Percentiles rank a stretch among this genome's conserved stretches.
Evolutionary conservation across 176 grass and related monocot genomes (phyloP).

Genomic region (Guadua angustifolia): DNA sequence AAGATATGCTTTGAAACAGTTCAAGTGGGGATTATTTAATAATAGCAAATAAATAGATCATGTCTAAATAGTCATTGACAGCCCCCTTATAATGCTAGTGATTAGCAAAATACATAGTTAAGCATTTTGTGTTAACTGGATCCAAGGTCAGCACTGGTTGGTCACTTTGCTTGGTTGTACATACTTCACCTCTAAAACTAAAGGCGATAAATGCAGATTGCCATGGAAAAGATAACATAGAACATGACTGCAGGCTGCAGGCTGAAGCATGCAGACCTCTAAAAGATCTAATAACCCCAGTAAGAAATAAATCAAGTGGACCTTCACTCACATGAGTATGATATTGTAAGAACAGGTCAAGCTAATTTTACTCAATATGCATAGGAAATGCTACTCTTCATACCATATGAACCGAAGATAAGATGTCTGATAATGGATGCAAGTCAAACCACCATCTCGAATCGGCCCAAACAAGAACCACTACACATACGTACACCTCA

Average conservation of each 20-base stretch:
- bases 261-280: not conserved
- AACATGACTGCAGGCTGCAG: not conserved
- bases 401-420: slow-evolving; percentile 14
- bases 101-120: not conserved
- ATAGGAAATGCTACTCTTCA: not conserved
- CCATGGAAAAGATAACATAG: not conserved
- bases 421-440: slow-evolving; percentile 12
- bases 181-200: not conserved
- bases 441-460: slow-evolving; percentile 64
- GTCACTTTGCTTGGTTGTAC: not conserved
- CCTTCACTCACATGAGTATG: not conserved
- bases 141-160: not conserved
- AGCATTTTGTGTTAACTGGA: not conserved
- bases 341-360: not conserved
- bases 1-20: not conserved
- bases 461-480: no score
- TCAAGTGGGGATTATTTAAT: not conserved
- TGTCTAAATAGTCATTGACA: not conserved
- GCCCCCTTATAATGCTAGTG: not conserved
- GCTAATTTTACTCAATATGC: not conserved
- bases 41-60: not conserved
- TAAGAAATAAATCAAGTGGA: slow-evolving; percentile 11
- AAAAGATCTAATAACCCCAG: not conserved
- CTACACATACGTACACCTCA: no score
- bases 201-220: not conserved